A percentile compares a stretch with the other conserved stretches of the same genome.
These are phyloP conservation scores for Celoporthe dispersa DNA, from an alignment of 2,329 filamentous ascomycete genomes.

Conservation along the genomic window DNA sequence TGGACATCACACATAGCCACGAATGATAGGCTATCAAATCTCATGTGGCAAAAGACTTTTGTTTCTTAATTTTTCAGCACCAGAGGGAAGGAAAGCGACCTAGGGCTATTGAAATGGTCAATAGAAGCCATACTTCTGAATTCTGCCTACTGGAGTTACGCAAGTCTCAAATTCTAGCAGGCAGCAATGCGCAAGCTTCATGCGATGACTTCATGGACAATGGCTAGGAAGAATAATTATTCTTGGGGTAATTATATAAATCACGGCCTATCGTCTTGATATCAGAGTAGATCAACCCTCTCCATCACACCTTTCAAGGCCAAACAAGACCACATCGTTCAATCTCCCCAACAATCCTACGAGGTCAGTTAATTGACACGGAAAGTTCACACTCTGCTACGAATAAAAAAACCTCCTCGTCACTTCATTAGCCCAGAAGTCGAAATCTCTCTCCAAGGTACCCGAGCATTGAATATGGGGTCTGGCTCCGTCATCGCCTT, in stretches of 20 bases:
- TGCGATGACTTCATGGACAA: not conserved
- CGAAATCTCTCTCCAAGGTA: not conserved
- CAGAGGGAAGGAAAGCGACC: not conserved
- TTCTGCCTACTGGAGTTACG: not conserved
- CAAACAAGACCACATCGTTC: not conserved
- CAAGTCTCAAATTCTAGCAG: not conserved
- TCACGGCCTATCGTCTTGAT: not conserved
- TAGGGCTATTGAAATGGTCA: not conserved
- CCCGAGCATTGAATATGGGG: not conserved
- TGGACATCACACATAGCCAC: not conserved
- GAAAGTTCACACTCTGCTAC: not conserved
- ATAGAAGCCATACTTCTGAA: not conserved
- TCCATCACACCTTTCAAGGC: not conserved
- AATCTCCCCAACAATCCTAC: not conserved
- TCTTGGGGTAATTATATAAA: not conserved
- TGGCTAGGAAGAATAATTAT: too few species aligned
- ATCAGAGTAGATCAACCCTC: not conserved
- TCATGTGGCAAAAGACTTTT: not conserved
- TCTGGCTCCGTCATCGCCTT: not conserved
- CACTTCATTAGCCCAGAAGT: not conserved
- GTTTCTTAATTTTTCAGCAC: not conserved
- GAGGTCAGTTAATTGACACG: not conserved
- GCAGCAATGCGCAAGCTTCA: not conserved
- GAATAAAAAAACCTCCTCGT: not conserved
- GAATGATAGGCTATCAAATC: not conserved